Evolutionary conservation across 345 rosid genomes (phyloP), one percentile per base, ranked within the genome.

Genomic region (Rhodamnia rubescens): DNA sequence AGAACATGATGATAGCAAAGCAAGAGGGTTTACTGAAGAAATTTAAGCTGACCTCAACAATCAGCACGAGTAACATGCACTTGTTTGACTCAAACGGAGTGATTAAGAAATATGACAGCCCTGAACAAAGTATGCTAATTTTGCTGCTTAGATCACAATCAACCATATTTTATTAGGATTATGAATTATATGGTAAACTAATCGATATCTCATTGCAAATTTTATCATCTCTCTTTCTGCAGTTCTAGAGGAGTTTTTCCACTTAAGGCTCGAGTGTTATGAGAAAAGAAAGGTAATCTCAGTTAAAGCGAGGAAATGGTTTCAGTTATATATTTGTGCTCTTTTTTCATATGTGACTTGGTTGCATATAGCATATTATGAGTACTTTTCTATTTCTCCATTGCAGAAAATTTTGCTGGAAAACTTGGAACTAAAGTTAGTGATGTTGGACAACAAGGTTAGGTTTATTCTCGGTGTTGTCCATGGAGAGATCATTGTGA

Each of bases 21-120:
- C 92, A 92, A 88, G 99, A 98, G 89, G 99, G 99, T 84, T 85
- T 98, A 88, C 84, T 94, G 89, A 98, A 98, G 92, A 93, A 92
- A 82, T 94, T 98, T 84, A 98, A 92, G 86, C 90, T 98, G 59
- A 92, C 96, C 69, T 89, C 93, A 16, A 81, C 93, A 49, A 88
- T 95, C 32, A 91, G 91, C 91, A 96, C 97, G 29, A 92, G 91
- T 86, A 98, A 98, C 89, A 98, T 98, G 99, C 98, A 98, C 90
- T 94, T 96, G n/a, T 98, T 98, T 85, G 96, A 94, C 86, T 59
- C 93, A 9, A 90, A 84, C 0, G 95, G 96, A 64, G 87, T 90
- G 84, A 95, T 98, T 24, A 96, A 93, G 95, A 98, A 94, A 89
- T 98, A 94, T 59, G 97, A 92, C 57, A 88, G 91, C 53, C 98